These are phyloP conservation scores for Tylopilus subfusipes DNA, from an alignment of 768 basidiomycete species.

Conservation along the genomic window DNA sequence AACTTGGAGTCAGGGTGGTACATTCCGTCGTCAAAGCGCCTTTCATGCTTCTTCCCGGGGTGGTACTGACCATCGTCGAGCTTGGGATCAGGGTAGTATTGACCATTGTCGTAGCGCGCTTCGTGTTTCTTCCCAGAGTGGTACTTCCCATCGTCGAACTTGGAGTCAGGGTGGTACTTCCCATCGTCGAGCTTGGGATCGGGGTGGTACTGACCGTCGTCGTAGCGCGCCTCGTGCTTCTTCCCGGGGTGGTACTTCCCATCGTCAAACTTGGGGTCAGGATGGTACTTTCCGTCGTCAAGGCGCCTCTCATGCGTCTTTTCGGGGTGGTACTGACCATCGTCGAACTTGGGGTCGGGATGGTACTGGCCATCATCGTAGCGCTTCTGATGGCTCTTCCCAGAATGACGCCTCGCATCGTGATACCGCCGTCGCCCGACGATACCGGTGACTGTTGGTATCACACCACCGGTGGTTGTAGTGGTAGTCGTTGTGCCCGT, in stretches of 20 bases:
- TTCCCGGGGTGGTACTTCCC: slow-evolving; percentile 6
- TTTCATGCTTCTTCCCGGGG: background rate
- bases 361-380: slow-evolving; percentile 16
- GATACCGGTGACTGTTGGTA: background rate
- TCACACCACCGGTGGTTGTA: background rate
- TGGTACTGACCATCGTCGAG: slow-evolving; percentile 1
- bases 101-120: slow-evolving; percentile 9
- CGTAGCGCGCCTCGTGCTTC: background rate
- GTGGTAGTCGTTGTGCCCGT: background rate
- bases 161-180: slow-evolving; percentile 9
- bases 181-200: background rate
- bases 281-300: slow-evolving; percentile 9
- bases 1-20: background rate
- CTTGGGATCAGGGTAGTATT: slow-evolving; percentile 3
- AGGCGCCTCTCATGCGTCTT: background rate
- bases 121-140: background rate
- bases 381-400: slow-evolving; percentile 3
- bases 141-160: slow-evolving; percentile 10
- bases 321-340: background rate
- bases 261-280: background rate
- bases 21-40: slow-evolving; percentile 6
- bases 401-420: background rate
- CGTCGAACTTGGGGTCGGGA: background rate
- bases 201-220: background rate
- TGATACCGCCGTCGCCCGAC: background rate